These are phyloP conservation scores for Yarrowia keelungensis DNA, from an alignment of 805 yeast genomes.

Conservation along the genomic window DNA sequence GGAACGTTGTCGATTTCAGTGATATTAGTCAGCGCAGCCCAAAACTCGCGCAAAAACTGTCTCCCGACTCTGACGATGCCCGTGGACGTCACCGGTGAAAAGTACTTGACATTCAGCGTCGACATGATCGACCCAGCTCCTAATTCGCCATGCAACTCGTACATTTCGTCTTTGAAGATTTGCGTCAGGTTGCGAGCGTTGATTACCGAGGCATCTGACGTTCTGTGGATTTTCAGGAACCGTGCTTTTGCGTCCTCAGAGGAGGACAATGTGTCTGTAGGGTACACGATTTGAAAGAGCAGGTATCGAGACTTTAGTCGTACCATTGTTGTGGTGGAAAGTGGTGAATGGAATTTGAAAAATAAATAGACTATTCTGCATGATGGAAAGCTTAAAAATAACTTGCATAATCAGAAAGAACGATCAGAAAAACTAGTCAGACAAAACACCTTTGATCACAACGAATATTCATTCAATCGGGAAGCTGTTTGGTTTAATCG, in stretches of 20 bases:
- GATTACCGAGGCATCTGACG: conserved; percentile 51
- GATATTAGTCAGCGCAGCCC: conserved; percentile 64
- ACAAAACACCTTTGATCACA: too few relatives aligned
- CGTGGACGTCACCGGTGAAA: conserved; percentile 78
- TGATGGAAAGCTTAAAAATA: too few relatives aligned
- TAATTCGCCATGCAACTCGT: conserved; percentile 75
- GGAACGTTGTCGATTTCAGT: conserved; percentile 57
- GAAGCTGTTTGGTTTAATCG: too few relatives aligned
- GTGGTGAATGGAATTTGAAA: too few relatives aligned
- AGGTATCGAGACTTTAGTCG: conserved; percentile 85
- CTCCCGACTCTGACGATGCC: conserved; percentile 84
- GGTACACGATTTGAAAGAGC: conserved; percentile 78
- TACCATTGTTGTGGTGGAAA: conserved; percentile 65
- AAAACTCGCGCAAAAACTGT: conserved; percentile 64
- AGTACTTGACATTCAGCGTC: conserved; percentile 73
- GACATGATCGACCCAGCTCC: conserved; percentile 72
- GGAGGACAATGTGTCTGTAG: conserved; percentile 52
- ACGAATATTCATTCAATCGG: too few relatives aligned
- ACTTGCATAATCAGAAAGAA: neutral
- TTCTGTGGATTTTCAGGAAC: conserved; percentile 42
- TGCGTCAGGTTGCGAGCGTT: conserved; percentile 57
- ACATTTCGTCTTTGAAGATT: conserved; percentile 62
- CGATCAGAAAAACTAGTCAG: neutral
- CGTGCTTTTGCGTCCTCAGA: conserved; percentile 34
- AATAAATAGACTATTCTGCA: too few relatives aligned